Evolutionary conservation across 2,329 filamentous ascomycete genomes (phyloP).

Genomic region (Fusarium musae): DNA sequence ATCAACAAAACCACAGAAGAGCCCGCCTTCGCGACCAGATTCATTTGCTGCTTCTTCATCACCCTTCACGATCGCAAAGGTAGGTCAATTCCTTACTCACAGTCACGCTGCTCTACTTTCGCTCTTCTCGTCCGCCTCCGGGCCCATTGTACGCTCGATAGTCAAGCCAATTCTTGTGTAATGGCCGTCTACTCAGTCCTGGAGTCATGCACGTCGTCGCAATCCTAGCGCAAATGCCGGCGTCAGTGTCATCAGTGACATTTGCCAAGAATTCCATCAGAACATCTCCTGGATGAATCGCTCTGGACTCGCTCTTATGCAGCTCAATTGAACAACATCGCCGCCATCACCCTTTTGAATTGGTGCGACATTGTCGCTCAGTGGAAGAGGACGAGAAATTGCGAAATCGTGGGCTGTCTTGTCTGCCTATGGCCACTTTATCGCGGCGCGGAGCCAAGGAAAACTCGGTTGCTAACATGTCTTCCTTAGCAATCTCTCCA

Average conservation of each 20-base stretch:
- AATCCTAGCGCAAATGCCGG: constrained; percentile 24
- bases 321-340: constrained; percentile 22
- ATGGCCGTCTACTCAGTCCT: constrained; percentile 12
- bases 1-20: constrained; percentile 48
- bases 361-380: constrained; percentile 12
- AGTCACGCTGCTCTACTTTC: constrained; percentile 3
- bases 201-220: constrained; percentile 20
- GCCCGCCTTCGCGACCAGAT: constrained; percentile 44
- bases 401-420: background rate
- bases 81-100: constrained; percentile 23
- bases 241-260: constrained; percentile 18
- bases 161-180: constrained; percentile 20
- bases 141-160: constrained; percentile 9
- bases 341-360: constrained; percentile 9
- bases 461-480: constrained; percentile 11
- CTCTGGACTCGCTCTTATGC: background rate
- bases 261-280: constrained; percentile 17
- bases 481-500: constrained; percentile 43
- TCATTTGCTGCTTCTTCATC: constrained; percentile 45
- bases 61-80: constrained; percentile 46
- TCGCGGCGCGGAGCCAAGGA: background rate
- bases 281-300: background rate
- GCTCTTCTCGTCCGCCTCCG: constrained; percentile 7
- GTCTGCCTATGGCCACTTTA: background rate
- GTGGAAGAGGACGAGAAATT: constrained; percentile 16